Percentiles rank a stretch among this genome's conserved stretches.
Conservation (phyloP, 148 eudicot species). For the Pouteria glomerata region DNA sequence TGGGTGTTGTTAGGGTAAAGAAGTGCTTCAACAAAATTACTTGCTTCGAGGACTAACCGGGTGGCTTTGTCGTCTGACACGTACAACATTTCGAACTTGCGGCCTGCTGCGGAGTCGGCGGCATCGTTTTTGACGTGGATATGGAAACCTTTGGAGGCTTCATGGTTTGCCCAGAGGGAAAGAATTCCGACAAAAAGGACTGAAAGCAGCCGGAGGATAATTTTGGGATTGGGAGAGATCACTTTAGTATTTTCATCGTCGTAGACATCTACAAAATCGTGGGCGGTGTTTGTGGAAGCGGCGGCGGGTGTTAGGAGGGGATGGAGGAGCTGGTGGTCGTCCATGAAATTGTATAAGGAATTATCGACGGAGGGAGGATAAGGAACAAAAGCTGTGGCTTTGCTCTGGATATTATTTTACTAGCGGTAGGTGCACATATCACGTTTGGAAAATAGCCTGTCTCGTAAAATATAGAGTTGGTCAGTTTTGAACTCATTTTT, state of each 20-base stretch:
- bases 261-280: not conserved
- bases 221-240: conserved; percentile 18
- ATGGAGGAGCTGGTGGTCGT: conserved; percentile 26
- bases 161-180: conserved; percentile 59
- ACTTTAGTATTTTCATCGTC: not conserved
- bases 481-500: no score
- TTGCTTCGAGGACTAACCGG: conserved; percentile 34
- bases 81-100: conserved; percentile 46
- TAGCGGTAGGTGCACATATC: no score
- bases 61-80: conserved; percentile 49
- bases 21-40: conserved; percentile 29
- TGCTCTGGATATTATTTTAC: no score
- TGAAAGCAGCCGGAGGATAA: conserved; percentile 28
- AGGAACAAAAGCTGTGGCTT: not conserved
- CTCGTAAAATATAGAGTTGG: no score
- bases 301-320: conserved; percentile 32
- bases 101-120: conserved; percentile 20
- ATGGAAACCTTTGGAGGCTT: conserved; percentile 58
- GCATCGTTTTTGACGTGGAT: conserved; percentile 38
- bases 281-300: conserved; percentile 8
- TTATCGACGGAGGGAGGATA: no score
- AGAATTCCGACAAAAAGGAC: conserved; percentile 30
- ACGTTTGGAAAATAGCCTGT: no score
- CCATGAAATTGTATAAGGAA: no score
- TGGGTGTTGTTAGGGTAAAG: conserved; percentile 27